A percentile compares a stretch with the other conserved stretches of the same genome.
Conservation (phyloP, 2,329 filamentous ascomycete species). For the Paecilomyces variotii region DNA sequence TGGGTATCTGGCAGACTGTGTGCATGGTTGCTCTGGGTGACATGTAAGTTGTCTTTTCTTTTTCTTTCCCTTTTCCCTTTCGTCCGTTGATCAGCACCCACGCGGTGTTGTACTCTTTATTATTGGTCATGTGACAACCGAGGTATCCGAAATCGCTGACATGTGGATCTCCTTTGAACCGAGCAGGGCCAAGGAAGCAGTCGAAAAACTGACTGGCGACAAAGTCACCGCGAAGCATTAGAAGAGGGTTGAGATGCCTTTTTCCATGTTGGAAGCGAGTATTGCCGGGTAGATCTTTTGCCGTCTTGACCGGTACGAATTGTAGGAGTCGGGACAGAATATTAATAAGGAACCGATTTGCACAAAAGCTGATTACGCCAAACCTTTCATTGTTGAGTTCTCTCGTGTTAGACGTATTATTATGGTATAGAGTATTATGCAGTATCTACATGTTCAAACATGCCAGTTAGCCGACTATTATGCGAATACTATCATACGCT, state of each 20-base stretch:
- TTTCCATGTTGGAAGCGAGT: conserved; percentile 15
- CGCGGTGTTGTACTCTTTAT: background rate
- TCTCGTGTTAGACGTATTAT: too few species aligned
- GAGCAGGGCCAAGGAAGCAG: conserved; percentile 54
- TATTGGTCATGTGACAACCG: conserved; percentile 17
- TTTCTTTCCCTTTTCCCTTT: background rate
- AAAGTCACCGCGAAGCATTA: conserved; percentile 58
- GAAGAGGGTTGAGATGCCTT: conserved; percentile 35
- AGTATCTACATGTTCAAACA: too few species aligned
- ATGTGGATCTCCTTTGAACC: conserved; percentile 17
- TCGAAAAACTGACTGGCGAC: conserved; percentile 59
- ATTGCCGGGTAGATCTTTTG: background rate
- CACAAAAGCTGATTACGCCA: background rate
- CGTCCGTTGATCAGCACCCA: background rate
- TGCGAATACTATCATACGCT: too few species aligned
- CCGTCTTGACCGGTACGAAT: background rate
- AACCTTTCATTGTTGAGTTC: too few species aligned
- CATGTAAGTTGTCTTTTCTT: conserved; percentile 56
- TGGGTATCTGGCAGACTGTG: conserved; percentile 97
- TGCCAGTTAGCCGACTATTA: too few species aligned
- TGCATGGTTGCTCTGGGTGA: conserved; percentile 99
- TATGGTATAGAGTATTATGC: too few species aligned
- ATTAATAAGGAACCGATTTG: background rate
- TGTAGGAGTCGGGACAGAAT: background rate
- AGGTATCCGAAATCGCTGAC: conserved; percentile 18